Conservation (phyloP, 139 green algal species). For the Auxenochlorella pyrenoidosa region DNA sequence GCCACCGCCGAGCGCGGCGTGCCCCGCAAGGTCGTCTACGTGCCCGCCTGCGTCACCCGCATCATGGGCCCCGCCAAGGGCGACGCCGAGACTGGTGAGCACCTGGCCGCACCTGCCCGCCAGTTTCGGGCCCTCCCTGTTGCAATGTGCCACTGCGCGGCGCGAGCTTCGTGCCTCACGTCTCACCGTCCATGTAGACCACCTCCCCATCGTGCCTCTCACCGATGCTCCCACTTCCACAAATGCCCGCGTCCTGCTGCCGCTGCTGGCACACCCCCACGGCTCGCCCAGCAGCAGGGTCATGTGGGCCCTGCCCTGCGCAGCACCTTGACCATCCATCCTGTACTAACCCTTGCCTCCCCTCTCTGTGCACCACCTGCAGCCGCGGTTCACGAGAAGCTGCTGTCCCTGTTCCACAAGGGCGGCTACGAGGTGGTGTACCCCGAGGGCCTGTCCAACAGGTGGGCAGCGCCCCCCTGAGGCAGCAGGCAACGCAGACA, state of each 20-base stretch:
- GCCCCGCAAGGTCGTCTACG: conserved; percentile 88
- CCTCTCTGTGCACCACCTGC: not conserved
- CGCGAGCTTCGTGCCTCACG: no score
- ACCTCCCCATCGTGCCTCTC: no score
- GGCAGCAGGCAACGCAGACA: no score
- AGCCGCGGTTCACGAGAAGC: conserved; percentile 87
- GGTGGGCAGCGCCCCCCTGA: not conserved
- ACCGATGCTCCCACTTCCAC: no score
- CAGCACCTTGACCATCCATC: not conserved
- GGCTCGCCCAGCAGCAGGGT: no score
- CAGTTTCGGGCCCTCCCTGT: no score
- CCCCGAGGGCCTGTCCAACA: conserved; percentile 72
- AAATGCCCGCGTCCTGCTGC: no score
- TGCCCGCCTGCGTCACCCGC: conserved; percentile 92
- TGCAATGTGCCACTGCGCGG: no score
- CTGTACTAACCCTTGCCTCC: not conserved
- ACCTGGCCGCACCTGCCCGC: not conserved
- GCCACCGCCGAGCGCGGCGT: conserved; percentile 32
- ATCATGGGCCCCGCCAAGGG: conserved; percentile 90
- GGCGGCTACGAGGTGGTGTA: conserved; percentile 84
- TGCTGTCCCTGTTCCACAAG: conserved; percentile 93
- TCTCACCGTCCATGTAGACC: no score
- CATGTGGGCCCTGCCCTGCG: no score
- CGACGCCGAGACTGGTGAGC: conserved; percentile 72
- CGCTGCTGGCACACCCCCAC: no score